Percentiles rank a stretch among this genome's conserved stretches.
These are phyloP conservation scores for Rhynchospora pubera DNA, from an alignment of 176 grass and related monocot genomes.

Conservation along the genomic window DNA sequence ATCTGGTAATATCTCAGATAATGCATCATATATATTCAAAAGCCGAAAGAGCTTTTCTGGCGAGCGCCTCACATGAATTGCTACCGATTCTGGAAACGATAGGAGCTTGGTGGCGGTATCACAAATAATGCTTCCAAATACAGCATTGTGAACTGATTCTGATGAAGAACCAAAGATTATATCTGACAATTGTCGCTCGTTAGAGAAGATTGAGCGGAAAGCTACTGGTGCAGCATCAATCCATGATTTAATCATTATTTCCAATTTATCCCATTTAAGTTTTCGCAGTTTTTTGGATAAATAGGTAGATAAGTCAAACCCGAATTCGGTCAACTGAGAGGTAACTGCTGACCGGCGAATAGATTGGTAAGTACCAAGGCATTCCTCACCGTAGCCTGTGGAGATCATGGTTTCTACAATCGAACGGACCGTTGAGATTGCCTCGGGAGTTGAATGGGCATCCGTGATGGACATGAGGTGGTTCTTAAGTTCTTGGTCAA, in stretches of 20 bases:
- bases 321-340: conserved; percentile 26
- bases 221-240: conserved; percentile 18
- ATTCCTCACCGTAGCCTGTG: conserved; percentile 70
- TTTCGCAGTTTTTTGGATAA: conserved; percentile 20
- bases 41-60: conserved; percentile 60
- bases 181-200: conserved; percentile 40
- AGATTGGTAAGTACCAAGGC: conserved; percentile 40
- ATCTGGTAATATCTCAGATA: conserved; percentile 25
- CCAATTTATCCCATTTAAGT: conserved; percentile 37
- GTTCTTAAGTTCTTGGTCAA: conserved; percentile 39
- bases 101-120: conserved; percentile 36
- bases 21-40: conserved; percentile 46
- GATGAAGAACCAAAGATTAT: conserved; percentile 23
- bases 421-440: background rate
- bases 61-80: conserved; percentile 22
- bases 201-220: conserved; percentile 28
- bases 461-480: conserved; percentile 19
- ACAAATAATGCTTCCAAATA: conserved; percentile 33
- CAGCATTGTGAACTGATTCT: conserved; percentile 16
- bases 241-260: conserved; percentile 42
- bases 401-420: conserved; percentile 47
- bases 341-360: conserved; percentile 31
- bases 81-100: conserved; percentile 25
- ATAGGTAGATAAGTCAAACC: conserved; percentile 7
- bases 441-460: background rate